Evolutionary conservation across 306 rosid species (phyloP).

Genomic region (Neltuma alba): DNA sequence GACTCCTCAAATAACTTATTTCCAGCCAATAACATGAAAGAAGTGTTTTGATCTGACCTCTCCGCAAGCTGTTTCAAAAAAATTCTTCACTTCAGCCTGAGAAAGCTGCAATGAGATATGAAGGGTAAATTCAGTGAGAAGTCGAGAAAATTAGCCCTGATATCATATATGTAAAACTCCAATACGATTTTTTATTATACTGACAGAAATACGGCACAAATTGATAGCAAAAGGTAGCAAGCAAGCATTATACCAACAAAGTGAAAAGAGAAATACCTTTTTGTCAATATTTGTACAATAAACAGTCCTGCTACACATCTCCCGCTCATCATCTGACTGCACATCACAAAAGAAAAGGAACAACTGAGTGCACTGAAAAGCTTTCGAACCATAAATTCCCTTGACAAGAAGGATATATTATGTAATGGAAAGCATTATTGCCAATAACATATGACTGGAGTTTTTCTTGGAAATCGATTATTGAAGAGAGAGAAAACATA

Average conservation of each 20-base stretch:
- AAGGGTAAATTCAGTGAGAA: background rate
- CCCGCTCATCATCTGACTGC: constrained; percentile 97
- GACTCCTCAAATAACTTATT: constrained; percentile 19
- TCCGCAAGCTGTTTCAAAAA: constrained; percentile 92
- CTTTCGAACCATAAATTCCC: background rate
- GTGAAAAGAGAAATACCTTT: constrained; percentile 56
- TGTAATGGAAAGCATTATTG: background rate
- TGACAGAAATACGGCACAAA: background rate
- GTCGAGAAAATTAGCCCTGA: constrained; percentile 23
- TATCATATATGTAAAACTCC: constrained; percentile 4
- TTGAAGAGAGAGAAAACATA: constrained; percentile 3
- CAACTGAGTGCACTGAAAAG: background rate
- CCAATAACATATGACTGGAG: background rate
- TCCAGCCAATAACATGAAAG: constrained; percentile 24
- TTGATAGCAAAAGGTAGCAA: background rate
- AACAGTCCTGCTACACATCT: constrained; percentile 94
- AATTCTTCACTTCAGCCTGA: constrained; percentile 90
- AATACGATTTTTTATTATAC: background rate
- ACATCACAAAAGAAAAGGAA: constrained; percentile 35
- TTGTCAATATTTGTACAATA: constrained; percentile 97
- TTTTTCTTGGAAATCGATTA: background rate
- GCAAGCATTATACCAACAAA: background rate
- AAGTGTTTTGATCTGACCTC: constrained; percentile 61
- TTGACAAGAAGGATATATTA: background rate
- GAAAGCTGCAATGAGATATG: constrained; percentile 61